Evolutionary conservation across 1,284 basidiomycete species (phyloP).

Genomic region (Trichosporon coremiiforme): DNA sequence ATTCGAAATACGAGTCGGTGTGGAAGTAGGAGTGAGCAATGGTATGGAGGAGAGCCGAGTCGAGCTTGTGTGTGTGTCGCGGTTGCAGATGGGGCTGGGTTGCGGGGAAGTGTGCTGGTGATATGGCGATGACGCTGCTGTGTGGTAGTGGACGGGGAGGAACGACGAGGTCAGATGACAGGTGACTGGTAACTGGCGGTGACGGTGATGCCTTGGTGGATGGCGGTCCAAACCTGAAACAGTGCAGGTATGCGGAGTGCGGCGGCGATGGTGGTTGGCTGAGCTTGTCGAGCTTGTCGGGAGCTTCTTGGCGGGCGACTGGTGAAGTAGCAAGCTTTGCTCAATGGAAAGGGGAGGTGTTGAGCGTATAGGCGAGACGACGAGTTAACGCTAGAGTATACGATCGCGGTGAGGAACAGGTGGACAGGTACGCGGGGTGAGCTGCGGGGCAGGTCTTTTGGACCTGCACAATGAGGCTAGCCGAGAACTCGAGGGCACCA

Average conservation of each 20-base stretch:
- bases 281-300: neutral
- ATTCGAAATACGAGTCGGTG: neutral
- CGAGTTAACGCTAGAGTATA: neutral
- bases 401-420: neutral
- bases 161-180: slow-evolving; percentile 3
- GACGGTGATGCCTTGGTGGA: neutral
- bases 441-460: neutral
- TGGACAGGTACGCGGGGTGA: neutral
- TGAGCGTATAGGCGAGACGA: neutral
- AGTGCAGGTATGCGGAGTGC: neutral
- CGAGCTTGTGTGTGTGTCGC: neutral
- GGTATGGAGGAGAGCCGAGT: neutral
- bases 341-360: too few species aligned
- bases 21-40: neutral
- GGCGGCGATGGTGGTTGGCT: neutral
- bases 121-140: slow-evolving; percentile 6
- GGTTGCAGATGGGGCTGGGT: neutral
- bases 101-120: neutral
- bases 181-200: neutral
- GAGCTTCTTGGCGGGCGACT: too few species aligned
- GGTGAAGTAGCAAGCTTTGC: neutral
- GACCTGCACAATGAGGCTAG: too few species aligned
- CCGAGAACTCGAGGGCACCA: neutral
- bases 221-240: slow-evolving; percentile 4
- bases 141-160: neutral